Base-by-base conservation (phyloP, 176 grass and related monocot species). In the Chloris gayana region DNA sequence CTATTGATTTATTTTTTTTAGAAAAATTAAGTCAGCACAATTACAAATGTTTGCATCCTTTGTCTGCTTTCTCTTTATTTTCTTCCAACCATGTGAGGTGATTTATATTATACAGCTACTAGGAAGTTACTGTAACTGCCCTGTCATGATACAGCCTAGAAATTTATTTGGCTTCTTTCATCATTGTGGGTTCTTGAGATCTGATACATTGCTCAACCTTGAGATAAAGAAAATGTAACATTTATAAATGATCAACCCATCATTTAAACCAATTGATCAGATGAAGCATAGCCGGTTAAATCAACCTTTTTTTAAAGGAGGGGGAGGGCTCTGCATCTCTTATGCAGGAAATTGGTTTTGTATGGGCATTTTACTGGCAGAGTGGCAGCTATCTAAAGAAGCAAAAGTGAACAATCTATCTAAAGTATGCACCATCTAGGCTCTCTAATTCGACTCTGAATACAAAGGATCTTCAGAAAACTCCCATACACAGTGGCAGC, bases 1-100 rank as follows among this genome's bases (percentile, higher is more conserved):
- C 33, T 41, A 74, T 87, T 75, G 11, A 67, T 69, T 13, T 69
- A n/a, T n/a, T 60, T 42, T 60, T 45, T 12, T 84, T 39, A 74
- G 37, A 50, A 35, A 41, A 57, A 31, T 41, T n/a, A 31, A 69
- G 41, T 2, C 18, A 58, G 17, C 19, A 13, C 31, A 59, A 37
- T 45, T 27, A 80, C 21, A 27, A 13, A 37, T 17, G 19, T 51
- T 69, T 34, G 34, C 37, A 18, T 17, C 78, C n/a, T 44, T 80
- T 17, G 6, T 64, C 13, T 32, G 12, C 60, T 31, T 65, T 8
- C 39, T 25, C 39, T 30, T 31, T 17, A 0, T 17, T 21, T 10
- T 35, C 10, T 37, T 54, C 68, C 30, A 37, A 13, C 21, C 68
- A 72, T 65, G n/a, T 42, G 45, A 57, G 57, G 9, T 25, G 57